These are phyloP conservation scores for Pythium monospermum DNA, from an alignment of 352 stramenopile species.

Conservation along the genomic window DNA sequence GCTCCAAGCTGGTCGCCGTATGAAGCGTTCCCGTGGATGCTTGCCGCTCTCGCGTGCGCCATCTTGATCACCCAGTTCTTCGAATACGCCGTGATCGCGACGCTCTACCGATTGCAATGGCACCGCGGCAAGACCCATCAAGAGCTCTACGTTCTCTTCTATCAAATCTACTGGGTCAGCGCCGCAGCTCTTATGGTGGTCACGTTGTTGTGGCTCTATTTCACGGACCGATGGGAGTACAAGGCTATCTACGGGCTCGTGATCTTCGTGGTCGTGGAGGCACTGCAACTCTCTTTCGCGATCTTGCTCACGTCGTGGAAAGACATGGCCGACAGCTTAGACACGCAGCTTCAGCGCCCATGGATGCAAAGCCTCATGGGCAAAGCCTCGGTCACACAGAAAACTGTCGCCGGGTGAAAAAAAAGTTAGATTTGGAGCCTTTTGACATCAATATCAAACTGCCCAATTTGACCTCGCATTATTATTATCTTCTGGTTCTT, in stretches of 20 bases:
- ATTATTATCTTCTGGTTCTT: too few species aligned
- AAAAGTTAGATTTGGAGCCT: too few species aligned
- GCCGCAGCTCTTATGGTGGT: slow-evolving; percentile 34
- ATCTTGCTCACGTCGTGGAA: slow-evolving; percentile 58
- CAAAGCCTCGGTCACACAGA: slow-evolving; percentile 11
- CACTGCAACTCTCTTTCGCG: slow-evolving; percentile 46
- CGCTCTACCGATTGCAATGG: slow-evolving; percentile 48
- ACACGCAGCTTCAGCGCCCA: slow-evolving; percentile 18
- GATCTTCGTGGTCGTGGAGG: slow-evolving; percentile 49
- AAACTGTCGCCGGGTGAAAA: slow-evolving; percentile 5
- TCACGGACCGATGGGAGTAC: slow-evolving; percentile 43
- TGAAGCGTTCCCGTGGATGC: slow-evolving; percentile 22
- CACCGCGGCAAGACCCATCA: slow-evolving; percentile 28
- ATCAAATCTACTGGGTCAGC: slow-evolving; percentile 61
- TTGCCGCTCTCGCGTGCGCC: slow-evolving; percentile 33
- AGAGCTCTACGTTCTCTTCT: slow-evolving; percentile 44
- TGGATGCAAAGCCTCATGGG: slow-evolving; percentile 21
- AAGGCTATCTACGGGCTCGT: slow-evolving; percentile 44
- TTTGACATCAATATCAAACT: too few species aligned
- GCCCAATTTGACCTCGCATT: too few species aligned
- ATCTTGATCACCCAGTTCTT: slow-evolving; percentile 68
- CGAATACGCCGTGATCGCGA: slow-evolving; percentile 49
- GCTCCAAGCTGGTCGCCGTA: slow-evolving; percentile 15
- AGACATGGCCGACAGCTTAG: slow-evolving; percentile 27
- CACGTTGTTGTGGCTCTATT: slow-evolving; percentile 51